Evolutionary conservation across 2,329 filamentous ascomycete genomes (phyloP).

Genomic region (Monosporascus sp.): DNA sequence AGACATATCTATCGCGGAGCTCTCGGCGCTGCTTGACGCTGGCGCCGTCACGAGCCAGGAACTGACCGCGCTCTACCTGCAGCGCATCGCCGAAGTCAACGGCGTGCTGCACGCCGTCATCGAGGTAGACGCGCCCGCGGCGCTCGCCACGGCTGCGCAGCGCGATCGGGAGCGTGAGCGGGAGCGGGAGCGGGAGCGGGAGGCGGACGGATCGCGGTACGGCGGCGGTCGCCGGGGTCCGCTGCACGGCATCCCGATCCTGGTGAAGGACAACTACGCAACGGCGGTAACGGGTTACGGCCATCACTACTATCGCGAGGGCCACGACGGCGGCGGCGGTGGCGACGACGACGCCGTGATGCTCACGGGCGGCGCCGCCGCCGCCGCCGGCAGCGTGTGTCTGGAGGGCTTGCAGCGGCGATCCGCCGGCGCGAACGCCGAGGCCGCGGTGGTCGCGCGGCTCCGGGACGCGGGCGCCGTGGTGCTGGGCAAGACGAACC

Average conservation of each 20-base stretch:
- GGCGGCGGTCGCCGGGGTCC: conserved; percentile 29
- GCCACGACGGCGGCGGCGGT: too few species aligned
- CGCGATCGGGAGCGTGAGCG: conserved; percentile 27
- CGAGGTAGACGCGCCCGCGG: conserved; percentile 30
- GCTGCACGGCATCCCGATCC: conserved; percentile 57
- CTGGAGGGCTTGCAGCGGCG: conserved; percentile 1
- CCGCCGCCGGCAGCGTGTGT: conserved; percentile 8
- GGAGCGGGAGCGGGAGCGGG: conserved; percentile 18
- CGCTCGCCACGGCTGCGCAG: conserved; percentile 23
- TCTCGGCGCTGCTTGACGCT: conserved; percentile 5
- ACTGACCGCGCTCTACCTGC: conserved; percentile 16
- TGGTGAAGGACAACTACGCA: conserved; percentile 63
- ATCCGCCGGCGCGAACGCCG: background rate
- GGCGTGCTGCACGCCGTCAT: conserved; percentile 25
- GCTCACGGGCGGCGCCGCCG: conserved; percentile 43
- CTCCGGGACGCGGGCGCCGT: conserved; percentile 51
- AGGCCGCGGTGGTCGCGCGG: conserved; percentile 43
- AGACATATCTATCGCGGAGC: conserved; percentile 9
- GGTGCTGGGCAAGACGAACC: conserved; percentile 55
- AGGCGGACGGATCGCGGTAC: too few species aligned
- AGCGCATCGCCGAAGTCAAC: conserved; percentile 21
- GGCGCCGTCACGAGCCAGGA: conserved; percentile 10
- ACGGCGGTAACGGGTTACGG: conserved; percentile 27
- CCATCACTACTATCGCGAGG: too few species aligned
- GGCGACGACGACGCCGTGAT: too few species aligned